These are phyloP conservation scores for Boletus insuetus DNA, from an alignment of 768 basidiomycete species.

Conservation along the genomic window DNA sequence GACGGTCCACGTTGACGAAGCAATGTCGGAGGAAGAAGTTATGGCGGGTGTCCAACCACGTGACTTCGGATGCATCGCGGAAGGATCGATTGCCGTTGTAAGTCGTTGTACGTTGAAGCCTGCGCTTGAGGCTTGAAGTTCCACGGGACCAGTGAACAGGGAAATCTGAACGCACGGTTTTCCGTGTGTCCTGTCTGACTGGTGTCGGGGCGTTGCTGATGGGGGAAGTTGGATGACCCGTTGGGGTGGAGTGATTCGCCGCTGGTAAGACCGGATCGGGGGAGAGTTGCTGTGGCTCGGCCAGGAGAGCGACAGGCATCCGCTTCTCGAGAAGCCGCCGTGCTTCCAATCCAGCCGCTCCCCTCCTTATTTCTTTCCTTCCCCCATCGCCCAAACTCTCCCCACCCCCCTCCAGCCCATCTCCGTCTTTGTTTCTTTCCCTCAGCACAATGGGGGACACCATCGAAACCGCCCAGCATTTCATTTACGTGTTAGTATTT, in stretches of 20 bases:
- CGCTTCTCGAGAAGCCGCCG: slow-evolving; percentile 29
- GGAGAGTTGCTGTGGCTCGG: slow-evolving; percentile 26
- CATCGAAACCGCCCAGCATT: slow-evolving; percentile 61
- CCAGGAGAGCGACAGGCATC: slow-evolving; percentile 19
- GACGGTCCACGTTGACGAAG: neutral
- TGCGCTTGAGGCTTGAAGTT: neutral
- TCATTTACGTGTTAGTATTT: slow-evolving; percentile 64
- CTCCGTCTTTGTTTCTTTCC: slow-evolving; percentile 12
- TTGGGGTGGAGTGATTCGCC: slow-evolving; percentile 25
- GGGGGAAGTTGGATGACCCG: slow-evolving; percentile 14
- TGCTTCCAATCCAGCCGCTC: slow-evolving; percentile 25
- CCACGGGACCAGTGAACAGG: neutral
- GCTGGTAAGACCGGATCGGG: slow-evolving; percentile 29
- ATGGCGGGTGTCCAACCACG: slow-evolving; percentile 3
- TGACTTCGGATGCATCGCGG: slow-evolving; percentile 8
- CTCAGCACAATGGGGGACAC: slow-evolving; percentile 41
- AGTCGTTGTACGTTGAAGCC: no score
- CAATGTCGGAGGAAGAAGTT: neutral
- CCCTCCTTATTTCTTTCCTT: slow-evolving; percentile 29
- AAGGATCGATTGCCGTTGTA: neutral
- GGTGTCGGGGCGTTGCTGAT: neutral
- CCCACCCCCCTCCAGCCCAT: slow-evolving; percentile 5
- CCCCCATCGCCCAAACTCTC: slow-evolving; percentile 10
- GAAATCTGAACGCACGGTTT: neutral
- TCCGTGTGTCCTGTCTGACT: neutral